Conservation (phyloP, 306 rosid species). For the Ormosia semicastrata region DNA sequence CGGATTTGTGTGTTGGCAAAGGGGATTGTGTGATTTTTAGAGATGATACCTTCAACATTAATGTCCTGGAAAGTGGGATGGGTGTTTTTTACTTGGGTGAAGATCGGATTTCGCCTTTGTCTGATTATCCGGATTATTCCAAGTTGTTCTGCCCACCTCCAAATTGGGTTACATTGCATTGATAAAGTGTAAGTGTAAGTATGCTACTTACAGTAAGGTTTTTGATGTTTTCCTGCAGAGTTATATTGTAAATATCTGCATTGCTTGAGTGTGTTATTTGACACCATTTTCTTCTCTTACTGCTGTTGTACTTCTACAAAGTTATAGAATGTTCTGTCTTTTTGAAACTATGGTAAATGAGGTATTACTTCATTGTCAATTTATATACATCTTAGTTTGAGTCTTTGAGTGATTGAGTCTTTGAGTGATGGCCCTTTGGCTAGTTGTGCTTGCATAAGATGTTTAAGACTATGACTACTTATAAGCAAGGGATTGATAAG, state of each 20-base stretch:
- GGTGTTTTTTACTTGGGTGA: conserved; percentile 55
- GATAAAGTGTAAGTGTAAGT: background rate
- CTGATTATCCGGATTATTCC: conserved; percentile 44
- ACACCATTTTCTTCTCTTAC: background rate
- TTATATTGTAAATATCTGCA: background rate
- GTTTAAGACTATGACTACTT: no score
- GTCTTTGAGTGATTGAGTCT: no score
- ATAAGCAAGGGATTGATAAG: background rate
- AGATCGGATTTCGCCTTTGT: conserved; percentile 44
- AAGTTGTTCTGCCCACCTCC: conserved; percentile 84
- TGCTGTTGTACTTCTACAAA: background rate
- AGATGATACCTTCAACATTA: conserved; percentile 39
- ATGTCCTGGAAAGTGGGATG: conserved; percentile 37
- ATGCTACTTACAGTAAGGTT: background rate
- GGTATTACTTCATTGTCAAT: background rate
- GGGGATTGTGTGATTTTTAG: conserved; percentile 69
- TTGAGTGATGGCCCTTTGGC: no score
- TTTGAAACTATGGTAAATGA: background rate
- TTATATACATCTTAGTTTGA: no score
- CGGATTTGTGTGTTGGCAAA: conserved; percentile 42
- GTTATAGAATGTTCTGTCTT: background rate
- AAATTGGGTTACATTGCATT: conserved; percentile 43
- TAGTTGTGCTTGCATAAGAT: no score
- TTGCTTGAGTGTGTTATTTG: background rate
- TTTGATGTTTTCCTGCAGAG: background rate